phyloP scores from a whole-genome alignment of 2,329 filamentous ascomycete genomes.

The Decorospora gaudefroyi region DNA sequence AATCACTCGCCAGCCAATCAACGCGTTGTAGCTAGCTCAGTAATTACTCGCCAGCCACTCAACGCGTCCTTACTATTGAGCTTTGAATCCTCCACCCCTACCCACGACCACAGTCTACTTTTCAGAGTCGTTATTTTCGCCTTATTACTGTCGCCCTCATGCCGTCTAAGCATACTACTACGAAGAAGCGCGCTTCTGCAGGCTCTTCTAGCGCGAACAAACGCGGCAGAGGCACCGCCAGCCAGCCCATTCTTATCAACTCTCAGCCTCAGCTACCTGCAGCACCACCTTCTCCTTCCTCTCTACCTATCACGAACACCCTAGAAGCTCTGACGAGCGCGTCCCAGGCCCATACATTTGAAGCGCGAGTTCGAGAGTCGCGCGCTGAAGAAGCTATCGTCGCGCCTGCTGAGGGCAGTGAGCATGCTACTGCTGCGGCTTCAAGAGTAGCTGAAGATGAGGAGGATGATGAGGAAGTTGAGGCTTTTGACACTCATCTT shows the following conservation, averaged over 20 bases:
- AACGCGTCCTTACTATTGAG: too few species aligned
- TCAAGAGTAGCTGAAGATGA: not conserved
- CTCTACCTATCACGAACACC: conserved; percentile 2
- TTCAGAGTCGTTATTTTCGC: not conserved
- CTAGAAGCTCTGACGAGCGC: not conserved
- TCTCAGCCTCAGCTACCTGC: not conserved
- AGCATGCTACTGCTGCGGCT: conserved; percentile 1
- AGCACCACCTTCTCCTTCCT: not conserved
- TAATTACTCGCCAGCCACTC: too few species aligned
- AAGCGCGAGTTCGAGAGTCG: conserved; percentile 5
- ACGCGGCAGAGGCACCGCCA: conserved; percentile 5
- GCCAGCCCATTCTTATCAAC: conserved; percentile 2
- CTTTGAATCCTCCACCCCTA: too few species aligned
- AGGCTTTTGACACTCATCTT: not conserved
- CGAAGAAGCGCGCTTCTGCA: not conserved
- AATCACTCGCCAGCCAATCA: too few species aligned
- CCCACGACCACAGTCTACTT: too few species aligned
- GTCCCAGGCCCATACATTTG: conserved; percentile 3
- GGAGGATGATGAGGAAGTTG: not conserved
- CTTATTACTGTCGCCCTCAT: not conserved
- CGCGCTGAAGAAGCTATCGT: conserved; percentile 3
- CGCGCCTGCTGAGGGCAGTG: conserved; percentile 1
- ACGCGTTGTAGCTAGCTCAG: too few species aligned
- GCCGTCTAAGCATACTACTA: not conserved
- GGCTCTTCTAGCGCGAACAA: not conserved